These are phyloP conservation scores for Sphaerulina musiva DNA, from an alignment of 2,329 filamentous ascomycete species.

Conservation along the genomic window DNA sequence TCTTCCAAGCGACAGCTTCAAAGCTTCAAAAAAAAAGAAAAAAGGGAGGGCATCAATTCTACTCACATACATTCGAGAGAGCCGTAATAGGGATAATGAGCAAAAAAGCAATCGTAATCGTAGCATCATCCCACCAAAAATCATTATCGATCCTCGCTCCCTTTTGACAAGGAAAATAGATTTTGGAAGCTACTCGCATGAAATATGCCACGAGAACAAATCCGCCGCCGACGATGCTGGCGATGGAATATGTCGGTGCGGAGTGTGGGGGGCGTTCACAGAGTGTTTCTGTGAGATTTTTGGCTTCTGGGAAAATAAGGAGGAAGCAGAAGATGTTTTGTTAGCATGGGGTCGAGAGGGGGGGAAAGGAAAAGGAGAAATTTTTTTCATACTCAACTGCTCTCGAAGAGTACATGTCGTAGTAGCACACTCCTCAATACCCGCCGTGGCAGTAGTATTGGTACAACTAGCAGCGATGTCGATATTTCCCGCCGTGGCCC, in stretches of 20 bases:
- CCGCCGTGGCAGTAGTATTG: conserved; percentile 13
- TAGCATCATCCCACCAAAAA: conserved; percentile 19
- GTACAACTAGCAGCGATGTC: conserved; percentile 12
- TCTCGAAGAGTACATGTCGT: conserved; percentile 11
- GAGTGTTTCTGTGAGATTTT: conserved; percentile 17
- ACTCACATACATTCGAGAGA: conserved; percentile 8
- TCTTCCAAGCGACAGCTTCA: too few species aligned
- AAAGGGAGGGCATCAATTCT: too few species aligned
- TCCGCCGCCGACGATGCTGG: conserved; percentile 11
- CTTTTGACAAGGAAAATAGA: conserved; percentile 15
- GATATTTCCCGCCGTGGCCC: conserved; percentile 8
- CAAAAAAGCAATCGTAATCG: conserved; percentile 14
- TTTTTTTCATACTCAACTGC: conserved; percentile 13
- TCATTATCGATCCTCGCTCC: conserved; percentile 12
- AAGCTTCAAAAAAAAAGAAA: too few species aligned
- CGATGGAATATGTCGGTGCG: conserved; percentile 3
- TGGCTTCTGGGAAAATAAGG: background rate
- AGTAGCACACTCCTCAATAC: conserved; percentile 9
- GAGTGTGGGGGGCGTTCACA: conserved; percentile 12
- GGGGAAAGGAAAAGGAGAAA: too few species aligned
- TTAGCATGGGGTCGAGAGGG: too few species aligned
- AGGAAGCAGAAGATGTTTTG: too few species aligned
- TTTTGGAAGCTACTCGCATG: conserved; percentile 17
- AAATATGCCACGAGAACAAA: conserved; percentile 10
- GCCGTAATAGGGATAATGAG: conserved; percentile 14